Evolutionary conservation across 352 stramenopile genomes (phyloP).

Genomic region (Globisporangium spinosum): DNA sequence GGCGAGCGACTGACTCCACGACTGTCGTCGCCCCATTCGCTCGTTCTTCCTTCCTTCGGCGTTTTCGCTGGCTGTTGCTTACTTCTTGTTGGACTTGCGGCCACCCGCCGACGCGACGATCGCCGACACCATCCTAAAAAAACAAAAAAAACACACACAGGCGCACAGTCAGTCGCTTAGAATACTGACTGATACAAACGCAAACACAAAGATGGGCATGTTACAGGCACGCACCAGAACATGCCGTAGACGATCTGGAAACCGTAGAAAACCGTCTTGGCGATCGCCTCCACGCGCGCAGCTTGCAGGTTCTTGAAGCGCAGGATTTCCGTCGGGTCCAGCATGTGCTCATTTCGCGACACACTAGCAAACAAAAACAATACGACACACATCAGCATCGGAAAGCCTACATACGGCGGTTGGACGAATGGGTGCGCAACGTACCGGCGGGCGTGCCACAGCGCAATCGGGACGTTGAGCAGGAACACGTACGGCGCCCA

Average conservation of each 20-base stretch:
- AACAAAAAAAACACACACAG: background rate
- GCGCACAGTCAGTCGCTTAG: background rate
- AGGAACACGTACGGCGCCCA: conserved; percentile 78
- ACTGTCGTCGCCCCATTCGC: background rate
- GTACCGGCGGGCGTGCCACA: conserved; percentile 74
- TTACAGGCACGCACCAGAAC: conserved; percentile 62
- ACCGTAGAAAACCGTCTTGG: conserved; percentile 84
- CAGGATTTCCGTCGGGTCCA: conserved; percentile 85
- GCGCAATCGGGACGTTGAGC: conserved; percentile 72
- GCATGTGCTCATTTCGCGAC: conserved; percentile 74
- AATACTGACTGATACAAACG: background rate
- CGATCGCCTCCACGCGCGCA: conserved; percentile 74
- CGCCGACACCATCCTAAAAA: conserved; percentile 75
- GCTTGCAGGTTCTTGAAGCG: conserved; percentile 84
- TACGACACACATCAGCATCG: background rate
- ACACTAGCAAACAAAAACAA: conserved; percentile 28
- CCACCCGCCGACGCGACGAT: conserved; percentile 72
- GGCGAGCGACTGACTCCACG: background rate
- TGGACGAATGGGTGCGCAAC: background rate
- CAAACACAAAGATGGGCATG: background rate
- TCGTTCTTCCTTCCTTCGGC: background rate
- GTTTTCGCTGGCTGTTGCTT: background rate
- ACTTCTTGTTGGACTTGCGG: conserved; percentile 20
- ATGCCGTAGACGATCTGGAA: conserved; percentile 89
- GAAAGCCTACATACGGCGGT: too few species aligned